These are phyloP conservation scores for Coffea eugenioides DNA, from an alignment of 257 asterid species.

Conservation along the genomic window DNA sequence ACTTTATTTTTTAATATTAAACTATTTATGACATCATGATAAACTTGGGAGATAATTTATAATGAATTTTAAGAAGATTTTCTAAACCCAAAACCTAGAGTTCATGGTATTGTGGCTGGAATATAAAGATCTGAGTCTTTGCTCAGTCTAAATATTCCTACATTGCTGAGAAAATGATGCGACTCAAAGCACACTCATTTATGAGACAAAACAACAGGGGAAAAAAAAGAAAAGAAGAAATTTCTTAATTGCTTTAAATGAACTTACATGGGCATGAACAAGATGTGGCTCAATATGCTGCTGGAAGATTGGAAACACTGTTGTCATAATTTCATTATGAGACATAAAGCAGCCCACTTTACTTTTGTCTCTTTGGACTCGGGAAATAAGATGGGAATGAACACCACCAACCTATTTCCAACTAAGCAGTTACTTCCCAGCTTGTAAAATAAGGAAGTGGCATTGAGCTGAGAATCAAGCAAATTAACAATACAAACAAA, in stretches of 20 bases:
- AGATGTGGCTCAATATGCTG: slow-evolving; percentile 99
- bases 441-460: slow-evolving; percentile 6
- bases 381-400: slow-evolving; percentile 96
- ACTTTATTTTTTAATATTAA: neutral
- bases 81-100: neutral
- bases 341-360: slow-evolving; percentile 86
- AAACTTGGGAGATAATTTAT: neutral
- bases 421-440: slow-evolving; percentile 27
- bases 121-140: neutral
- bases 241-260: slow-evolving; percentile 7
- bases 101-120: neutral
- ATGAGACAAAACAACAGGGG: slow-evolving; percentile 1
- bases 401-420: slow-evolving; percentile 95
- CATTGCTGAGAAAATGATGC: neutral
- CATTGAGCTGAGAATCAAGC: slow-evolving; percentile 19
- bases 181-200: neutral
- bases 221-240: neutral
- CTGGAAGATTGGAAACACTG: slow-evolving; percentile 98
- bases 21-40: neutral
- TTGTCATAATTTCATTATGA: slow-evolving; percentile 89
- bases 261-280: slow-evolving; percentile 97
- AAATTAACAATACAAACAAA: neutral
- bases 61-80: too few relatives aligned
- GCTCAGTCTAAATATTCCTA: neutral
- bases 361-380: slow-evolving; percentile 98